Percentiles rank a stretch among this genome's conserved stretches.
Evolutionary conservation across 1,284 basidiomycete genomes (phyloP).

Genomic region (Ustilago cynodontis): DNA sequence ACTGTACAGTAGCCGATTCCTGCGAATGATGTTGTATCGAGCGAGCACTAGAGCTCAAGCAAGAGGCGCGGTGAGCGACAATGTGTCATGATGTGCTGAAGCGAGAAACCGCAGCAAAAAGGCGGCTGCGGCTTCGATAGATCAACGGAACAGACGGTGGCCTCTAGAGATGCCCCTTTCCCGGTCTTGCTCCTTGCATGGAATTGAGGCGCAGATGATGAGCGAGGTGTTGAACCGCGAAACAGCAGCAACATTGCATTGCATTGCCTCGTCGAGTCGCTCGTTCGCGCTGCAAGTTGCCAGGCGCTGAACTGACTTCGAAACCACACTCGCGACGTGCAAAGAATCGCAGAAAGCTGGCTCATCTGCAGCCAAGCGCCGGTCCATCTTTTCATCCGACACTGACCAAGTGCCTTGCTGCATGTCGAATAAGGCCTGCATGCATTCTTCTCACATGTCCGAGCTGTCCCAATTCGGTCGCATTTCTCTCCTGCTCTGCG

Average conservation of each 20-base stretch:
- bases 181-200: slow-evolving; percentile 34
- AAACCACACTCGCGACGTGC: slow-evolving; percentile 23
- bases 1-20: no score
- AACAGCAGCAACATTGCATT: neutral
- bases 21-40: neutral
- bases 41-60: neutral
- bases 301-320: neutral
- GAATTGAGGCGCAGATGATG: slow-evolving; percentile 3
- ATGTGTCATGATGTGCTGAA: no score
- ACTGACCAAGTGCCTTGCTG: slow-evolving; percentile 27
- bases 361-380: neutral
- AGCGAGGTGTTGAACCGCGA: neutral
- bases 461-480: slow-evolving; percentile 11
- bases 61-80: neutral
- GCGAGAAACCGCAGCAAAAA: neutral
- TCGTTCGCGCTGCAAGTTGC: neutral
- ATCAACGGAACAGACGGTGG: neutral
- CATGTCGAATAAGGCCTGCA: slow-evolving; percentile 27
- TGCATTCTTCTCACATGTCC: slow-evolving; percentile 47
- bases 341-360: neutral
- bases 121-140: neutral
- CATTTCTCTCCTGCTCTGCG: neutral
- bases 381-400: neutral
- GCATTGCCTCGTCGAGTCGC: neutral
- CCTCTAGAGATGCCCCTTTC: slow-evolving; percentile 1